These are phyloP conservation scores for Liquidambar formosana DNA, from an alignment of 164 flowering plant genomes.

Conservation along the genomic window DNA sequence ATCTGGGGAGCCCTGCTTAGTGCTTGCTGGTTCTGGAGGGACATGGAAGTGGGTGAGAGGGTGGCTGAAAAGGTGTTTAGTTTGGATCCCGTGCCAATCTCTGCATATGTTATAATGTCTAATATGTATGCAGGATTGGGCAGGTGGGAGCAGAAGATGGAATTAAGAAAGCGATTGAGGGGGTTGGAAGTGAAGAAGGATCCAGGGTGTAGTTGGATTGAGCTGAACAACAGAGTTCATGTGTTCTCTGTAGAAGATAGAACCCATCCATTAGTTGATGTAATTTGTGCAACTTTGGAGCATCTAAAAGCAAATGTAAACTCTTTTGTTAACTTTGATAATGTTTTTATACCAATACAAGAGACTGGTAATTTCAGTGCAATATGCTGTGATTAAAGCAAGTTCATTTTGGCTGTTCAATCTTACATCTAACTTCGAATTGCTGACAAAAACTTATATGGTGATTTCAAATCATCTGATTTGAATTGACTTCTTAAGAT, in stretches of 20 bases:
- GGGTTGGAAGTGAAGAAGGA: conserved; percentile 55
- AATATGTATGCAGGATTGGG: conserved; percentile 66
- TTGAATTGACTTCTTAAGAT: too few relatives aligned
- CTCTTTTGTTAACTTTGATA: conserved; percentile 25
- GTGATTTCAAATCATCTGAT: too few relatives aligned
- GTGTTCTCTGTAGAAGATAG: conserved; percentile 58
- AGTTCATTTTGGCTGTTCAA: neutral
- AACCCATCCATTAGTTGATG: conserved; percentile 43
- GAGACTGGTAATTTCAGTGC: neutral
- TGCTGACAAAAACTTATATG: too few relatives aligned
- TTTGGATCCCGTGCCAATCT: conserved; percentile 39
- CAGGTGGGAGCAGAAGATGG: conserved; percentile 54
- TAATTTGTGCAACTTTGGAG: conserved; percentile 45
- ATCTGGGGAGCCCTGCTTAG: conserved; percentile 66
- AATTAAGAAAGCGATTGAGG: conserved; percentile 44
- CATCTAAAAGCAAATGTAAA: conserved; percentile 39
- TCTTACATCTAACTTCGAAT: neutral
- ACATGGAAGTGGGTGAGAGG: conserved; percentile 54
- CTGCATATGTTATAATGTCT: conserved; percentile 57
- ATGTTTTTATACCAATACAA: neutral
- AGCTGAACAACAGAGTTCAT: conserved; percentile 44
- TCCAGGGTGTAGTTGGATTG: conserved; percentile 77
- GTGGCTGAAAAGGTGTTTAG: conserved; percentile 56
- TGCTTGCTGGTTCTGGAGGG: conserved; percentile 70
- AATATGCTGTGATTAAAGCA: neutral